A percentile compares a stretch with the other conserved stretches of the same genome.
phyloP scores from a whole-genome alignment of 345 rosid genomes.

The Camelina neglecta region DNA sequence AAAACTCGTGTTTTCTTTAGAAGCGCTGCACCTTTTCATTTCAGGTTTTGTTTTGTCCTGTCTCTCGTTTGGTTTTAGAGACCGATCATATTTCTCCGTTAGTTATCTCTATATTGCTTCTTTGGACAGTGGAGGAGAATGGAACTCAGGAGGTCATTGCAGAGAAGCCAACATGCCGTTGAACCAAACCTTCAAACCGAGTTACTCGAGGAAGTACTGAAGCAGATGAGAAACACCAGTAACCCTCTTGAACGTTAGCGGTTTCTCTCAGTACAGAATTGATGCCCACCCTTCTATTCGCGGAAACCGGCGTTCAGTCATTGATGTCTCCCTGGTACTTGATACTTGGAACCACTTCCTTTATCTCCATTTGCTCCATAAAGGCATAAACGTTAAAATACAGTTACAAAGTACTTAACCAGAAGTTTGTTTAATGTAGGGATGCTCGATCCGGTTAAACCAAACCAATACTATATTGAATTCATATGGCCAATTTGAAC shows the following conservation, averaged over 20 bases:
- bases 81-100: background rate
- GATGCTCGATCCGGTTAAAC: background rate
- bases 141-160: constrained; percentile 94
- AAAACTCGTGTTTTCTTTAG: constrained; percentile 84
- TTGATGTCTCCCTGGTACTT: constrained; percentile 97
- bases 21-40: constrained; percentile 83
- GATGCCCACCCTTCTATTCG: constrained; percentile 80
- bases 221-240: constrained; percentile 74
- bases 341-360: constrained; percentile 88
- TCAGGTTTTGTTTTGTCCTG: constrained; percentile 59
- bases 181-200: constrained; percentile 43
- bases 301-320: constrained; percentile 70
- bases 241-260: constrained; percentile 62
- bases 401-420: too few relatives aligned
- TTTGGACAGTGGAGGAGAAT: constrained; percentile 71
- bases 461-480: background rate
- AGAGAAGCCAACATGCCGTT: constrained; percentile 66
- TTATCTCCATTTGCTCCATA: constrained; percentile 47
- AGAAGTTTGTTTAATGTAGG: constrained; percentile 2
- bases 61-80: background rate
- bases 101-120: background rate
- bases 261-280: constrained; percentile 64
- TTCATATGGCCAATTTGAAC: too few relatives aligned
- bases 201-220: constrained; percentile 54
- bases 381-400: constrained; percentile 12